Percentiles rank a stretch among this genome's conserved stretches.
Evolutionary conservation across 2,329 filamentous ascomycete genomes (phyloP).

Genomic region (Paraphaeosphaeria sporulosa): DNA sequence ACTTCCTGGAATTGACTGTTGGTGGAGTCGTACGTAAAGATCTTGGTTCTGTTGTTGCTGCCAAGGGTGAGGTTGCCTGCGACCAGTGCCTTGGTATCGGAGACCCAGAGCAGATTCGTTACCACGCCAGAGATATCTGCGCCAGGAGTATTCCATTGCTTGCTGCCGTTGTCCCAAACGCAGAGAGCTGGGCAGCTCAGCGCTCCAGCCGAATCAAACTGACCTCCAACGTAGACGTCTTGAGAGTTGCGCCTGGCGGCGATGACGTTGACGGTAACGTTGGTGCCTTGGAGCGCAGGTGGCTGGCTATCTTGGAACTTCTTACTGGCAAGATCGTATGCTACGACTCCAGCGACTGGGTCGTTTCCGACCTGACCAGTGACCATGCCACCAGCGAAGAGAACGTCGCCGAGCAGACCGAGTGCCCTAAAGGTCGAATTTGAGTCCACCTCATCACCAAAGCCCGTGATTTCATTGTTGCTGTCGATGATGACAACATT

Average conservation of each 20-base stretch:
- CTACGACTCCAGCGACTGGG: slow-evolving; percentile 74
- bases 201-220: slow-evolving; percentile 82
- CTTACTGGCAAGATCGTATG: slow-evolving; percentile 75
- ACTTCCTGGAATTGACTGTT: slow-evolving; percentile 71
- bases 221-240: slow-evolving; percentile 85
- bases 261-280: slow-evolving; percentile 79
- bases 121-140: slow-evolving; percentile 75
- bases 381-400: slow-evolving; percentile 85
- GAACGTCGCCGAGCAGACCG: slow-evolving; percentile 55
- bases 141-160: slow-evolving; percentile 83
- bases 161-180: slow-evolving; percentile 72
- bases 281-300: slow-evolving; percentile 73
- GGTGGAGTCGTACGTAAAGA: slow-evolving; percentile 77
- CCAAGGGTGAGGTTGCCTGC: slow-evolving; percentile 78
- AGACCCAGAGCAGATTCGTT: slow-evolving; percentile 77
- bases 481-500: slow-evolving; percentile 87
- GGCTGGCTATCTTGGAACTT: slow-evolving; percentile 73
- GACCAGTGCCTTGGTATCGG: slow-evolving; percentile 73
- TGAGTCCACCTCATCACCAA: slow-evolving; percentile 70
- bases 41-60: slow-evolving; percentile 68
- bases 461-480: slow-evolving; percentile 72
- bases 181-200: slow-evolving; percentile 85
- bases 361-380: slow-evolving; percentile 72
- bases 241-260: slow-evolving; percentile 72
- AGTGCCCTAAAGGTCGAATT: slow-evolving; percentile 80